These are phyloP conservation scores for Pleurotus tuoliensis DNA, from an alignment of 768 basidiomycete species.

Conservation along the genomic window DNA sequence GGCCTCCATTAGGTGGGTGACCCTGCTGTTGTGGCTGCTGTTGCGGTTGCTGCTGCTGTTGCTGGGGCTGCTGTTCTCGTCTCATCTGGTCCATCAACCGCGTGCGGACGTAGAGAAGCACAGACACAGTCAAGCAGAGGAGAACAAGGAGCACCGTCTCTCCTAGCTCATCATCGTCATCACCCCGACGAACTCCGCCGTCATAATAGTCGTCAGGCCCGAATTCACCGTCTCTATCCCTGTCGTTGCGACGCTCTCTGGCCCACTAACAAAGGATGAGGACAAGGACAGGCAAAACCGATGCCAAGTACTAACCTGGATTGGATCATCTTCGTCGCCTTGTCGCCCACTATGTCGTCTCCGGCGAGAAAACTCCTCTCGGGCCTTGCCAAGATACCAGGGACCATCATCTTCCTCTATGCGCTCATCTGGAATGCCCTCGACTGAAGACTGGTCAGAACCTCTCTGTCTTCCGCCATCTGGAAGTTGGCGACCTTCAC, in stretches of 20 bases:
- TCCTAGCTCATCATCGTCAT: constrained; percentile 63
- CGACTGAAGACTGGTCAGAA: constrained; percentile 14
- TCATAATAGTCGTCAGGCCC: constrained; percentile 85
- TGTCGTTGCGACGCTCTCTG: constrained; percentile 66
- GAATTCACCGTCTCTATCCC: constrained; percentile 69
- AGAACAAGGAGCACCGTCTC: constrained; percentile 80
- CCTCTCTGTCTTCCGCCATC: constrained; percentile 25
- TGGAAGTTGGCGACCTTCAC: constrained; percentile 37
- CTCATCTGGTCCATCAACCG: constrained; percentile 72
- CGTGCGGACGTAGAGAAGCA: constrained; percentile 75
- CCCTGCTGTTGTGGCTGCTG: constrained; percentile 29
- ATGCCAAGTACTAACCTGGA: constrained; percentile 47
- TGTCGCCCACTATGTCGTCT: constrained; percentile 29
- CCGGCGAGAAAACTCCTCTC: constrained; percentile 69
- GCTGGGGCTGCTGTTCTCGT: constrained; percentile 50
- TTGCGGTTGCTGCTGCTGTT: constrained; percentile 30
- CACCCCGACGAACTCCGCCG: constrained; percentile 52
- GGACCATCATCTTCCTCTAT: constrained; percentile 57
- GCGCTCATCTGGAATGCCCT: constrained; percentile 29
- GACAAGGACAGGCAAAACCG: background rate
- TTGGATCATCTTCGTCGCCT: constrained; percentile 64
- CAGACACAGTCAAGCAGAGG: constrained; percentile 68
- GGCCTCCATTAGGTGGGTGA: constrained; percentile 21
- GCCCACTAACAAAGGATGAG: constrained; percentile 55
- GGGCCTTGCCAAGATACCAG: constrained; percentile 83